Base-by-base conservation (phyloP, 2,329 filamentous ascomycete species). In the Phialophora macrospora region DNA sequence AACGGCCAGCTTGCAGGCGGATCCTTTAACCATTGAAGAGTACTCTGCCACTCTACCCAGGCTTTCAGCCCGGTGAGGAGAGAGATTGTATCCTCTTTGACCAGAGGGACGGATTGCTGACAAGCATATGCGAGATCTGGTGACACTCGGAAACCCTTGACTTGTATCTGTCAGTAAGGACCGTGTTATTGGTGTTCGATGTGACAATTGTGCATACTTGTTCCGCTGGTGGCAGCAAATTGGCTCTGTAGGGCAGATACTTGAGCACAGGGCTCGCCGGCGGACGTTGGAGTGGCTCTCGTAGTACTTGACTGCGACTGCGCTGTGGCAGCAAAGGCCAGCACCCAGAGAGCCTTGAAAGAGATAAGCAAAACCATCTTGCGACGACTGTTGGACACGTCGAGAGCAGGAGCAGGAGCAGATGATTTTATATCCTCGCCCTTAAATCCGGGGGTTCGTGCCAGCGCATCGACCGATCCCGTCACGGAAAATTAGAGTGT, bases 1-100 rank as follows among this genome's bases (percentile, higher is more conserved):
- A 84, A 79, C 63, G 77, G 76, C 73, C 86, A 87, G 12, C 76
- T 77, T n/a, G 77, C 64, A 0, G 85, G 85, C 3, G 85, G 85
- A 60, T 83, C 74, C 66, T 83, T 83, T 30, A 84, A 76, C 72
- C 79, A 82, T 12, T 79, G 76, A 5, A 81, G 72, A 3, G 81
- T 81, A 41, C 80, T 82, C 70, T 85, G 82, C 76, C 80, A 84
- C 60, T 81, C 75, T 0, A 80, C 24, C 55, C 41, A 58, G 32
- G 55, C 54, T 17, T 41, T 32, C 2, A 66, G 52, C 14, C 60
- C 60, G 11, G 26, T 55, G 12, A 64, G 32, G 7, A 66, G 32
- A 49, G 20, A 46, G 14, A 66, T 30, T 12, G 64, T 48, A 64
- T 66, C 64, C 17, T 66, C 38, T 17, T 58, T 34, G n/a, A 57